phyloP scores from a whole-genome alignment of 1,284 basidiomycete genomes.

The Hymenochaete sp. region DNA sequence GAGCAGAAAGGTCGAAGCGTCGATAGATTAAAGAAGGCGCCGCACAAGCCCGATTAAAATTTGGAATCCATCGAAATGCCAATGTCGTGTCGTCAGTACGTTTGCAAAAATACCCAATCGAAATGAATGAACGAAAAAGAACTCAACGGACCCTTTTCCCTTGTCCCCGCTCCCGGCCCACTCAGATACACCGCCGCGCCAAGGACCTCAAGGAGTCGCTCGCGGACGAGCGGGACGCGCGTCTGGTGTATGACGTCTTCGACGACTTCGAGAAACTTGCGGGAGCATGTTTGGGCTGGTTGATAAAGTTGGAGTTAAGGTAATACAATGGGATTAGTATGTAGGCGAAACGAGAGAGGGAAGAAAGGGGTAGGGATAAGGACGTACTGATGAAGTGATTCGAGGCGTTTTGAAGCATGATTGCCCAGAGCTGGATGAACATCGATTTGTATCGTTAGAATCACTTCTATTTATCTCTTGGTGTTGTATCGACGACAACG shows the following conservation, averaged over 20 bases:
- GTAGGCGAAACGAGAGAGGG: neutral
- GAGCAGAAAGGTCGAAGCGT: too few species aligned
- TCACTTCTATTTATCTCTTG: conserved; percentile 1
- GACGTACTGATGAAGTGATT: conserved; percentile 43
- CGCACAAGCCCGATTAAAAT: too few species aligned
- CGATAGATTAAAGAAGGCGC: too few species aligned
- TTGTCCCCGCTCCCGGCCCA: too few species aligned
- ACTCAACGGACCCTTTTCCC: too few species aligned
- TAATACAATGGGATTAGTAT: neutral
- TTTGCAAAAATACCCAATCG: too few species aligned
- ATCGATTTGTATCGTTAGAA: conserved; percentile 4
- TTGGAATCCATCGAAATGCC: too few species aligned
- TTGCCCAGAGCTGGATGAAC: conserved; percentile 61
- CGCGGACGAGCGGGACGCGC: conserved; percentile 63
- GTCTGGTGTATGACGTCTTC: conserved; percentile 56
- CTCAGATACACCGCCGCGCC: conserved; percentile 63
- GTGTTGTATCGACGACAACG: conserved; percentile 19
- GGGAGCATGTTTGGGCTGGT: conserved; percentile 50
- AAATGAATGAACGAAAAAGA: too few species aligned
- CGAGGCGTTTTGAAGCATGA: conserved; percentile 68
- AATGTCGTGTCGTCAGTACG: too few species aligned
- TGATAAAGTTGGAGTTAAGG: neutral
- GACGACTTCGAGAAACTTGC: conserved; percentile 67
- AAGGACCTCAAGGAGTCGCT: conserved; percentile 61
- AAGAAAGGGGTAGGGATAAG: neutral